Evolutionary conservation across 2,329 filamentous ascomycete genomes (phyloP), one percentile per base, ranked within the genome.

Genomic region (Epichloe amarillans): DNA sequence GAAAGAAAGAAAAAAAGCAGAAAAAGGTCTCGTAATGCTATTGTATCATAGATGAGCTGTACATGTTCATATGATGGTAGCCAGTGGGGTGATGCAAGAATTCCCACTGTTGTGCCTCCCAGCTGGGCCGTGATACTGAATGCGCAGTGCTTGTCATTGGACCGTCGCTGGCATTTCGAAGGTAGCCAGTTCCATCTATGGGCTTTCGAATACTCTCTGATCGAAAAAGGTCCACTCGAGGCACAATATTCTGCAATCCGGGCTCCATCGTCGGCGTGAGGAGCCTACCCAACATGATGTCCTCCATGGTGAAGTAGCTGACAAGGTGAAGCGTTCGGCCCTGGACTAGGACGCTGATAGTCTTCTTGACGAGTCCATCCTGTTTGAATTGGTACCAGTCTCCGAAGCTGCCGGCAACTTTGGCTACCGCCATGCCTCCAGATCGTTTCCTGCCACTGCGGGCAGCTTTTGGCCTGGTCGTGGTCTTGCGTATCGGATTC

Each of bases 321-420:
- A 95, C 88, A 49, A 95, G 70, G 61, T 94, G 88, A 61, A 94
- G 88, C 3, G 81, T 82, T 2, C 88, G 77, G 3, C 84, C 84
- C 26, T 83, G 75, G 46, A 84, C 80, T 2, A 77, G 80, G 33
- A 95, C 80, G 58, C 84, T 90, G 66, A 95, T 88, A 0, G 88
- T 95, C 72, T 95, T 95, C 75, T 95, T 95, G 54, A 95, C 79
- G 39, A 95, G 69, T 0, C 89, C 88, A 2, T 82, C 79, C 17
- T 82, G 75, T 61, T 91, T 91, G 75, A 95, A 95, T 39, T 82
- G 80, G 60, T 95, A 95, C 1, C 84, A 88, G 66, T 94, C 88
- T 15, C 90, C 80, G 12, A 95, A 73, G 1, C 88, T 93, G 5
- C 88, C 88, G 44, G 91, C 47, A 8, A 50, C 49, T 36, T 54